phyloP scores from a whole-genome alignment of 225 moss, liverwort and hornwort species.

The Lunularia cruciata region DNA sequence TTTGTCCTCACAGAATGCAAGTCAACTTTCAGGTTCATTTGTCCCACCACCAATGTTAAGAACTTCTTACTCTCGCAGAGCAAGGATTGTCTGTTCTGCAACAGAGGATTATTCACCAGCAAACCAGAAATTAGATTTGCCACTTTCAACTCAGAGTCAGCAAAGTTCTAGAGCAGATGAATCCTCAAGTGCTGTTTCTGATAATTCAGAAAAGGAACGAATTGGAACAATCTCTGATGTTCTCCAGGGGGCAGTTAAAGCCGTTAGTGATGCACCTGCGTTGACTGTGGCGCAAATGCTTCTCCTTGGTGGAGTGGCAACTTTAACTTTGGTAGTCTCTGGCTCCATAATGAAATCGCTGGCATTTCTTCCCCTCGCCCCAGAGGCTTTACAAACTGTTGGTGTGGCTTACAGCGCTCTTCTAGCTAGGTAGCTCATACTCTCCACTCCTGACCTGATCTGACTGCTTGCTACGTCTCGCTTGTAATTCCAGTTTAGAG shows the following conservation, averaged over 20 bases:
- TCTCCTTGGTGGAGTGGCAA: conserved; percentile 56
- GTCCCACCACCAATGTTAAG: not conserved
- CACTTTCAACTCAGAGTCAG: conserved; percentile 17
- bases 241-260: conserved; percentile 38
- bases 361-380: conserved; percentile 58
- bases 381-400: conserved; percentile 70
- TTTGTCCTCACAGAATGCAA: conserved; percentile 19
- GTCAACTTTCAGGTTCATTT: conserved; percentile 15
- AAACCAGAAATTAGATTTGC: conserved; percentile 24
- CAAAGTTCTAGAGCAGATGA: no score
- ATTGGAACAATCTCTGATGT: conserved; percentile 32
- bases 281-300: conserved; percentile 51
- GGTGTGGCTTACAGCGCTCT: conserved; percentile 69
- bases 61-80: conserved; percentile 1
- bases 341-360: conserved; percentile 64
- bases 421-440: conserved; percentile 39
- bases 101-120: conserved; percentile 34
- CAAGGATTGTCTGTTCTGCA: conserved; percentile 19
- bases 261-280: conserved; percentile 56
- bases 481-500: no score
- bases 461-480: no score
- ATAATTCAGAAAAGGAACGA: conserved; percentile 9
- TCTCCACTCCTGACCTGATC: not conserved
- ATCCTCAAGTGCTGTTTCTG: conserved; percentile 1
- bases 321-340: conserved; percentile 57